These are phyloP conservation scores for Hanseniaspora gamundiae DNA, from an alignment of 1,139 yeast genomes.

Conservation along the genomic window DNA sequence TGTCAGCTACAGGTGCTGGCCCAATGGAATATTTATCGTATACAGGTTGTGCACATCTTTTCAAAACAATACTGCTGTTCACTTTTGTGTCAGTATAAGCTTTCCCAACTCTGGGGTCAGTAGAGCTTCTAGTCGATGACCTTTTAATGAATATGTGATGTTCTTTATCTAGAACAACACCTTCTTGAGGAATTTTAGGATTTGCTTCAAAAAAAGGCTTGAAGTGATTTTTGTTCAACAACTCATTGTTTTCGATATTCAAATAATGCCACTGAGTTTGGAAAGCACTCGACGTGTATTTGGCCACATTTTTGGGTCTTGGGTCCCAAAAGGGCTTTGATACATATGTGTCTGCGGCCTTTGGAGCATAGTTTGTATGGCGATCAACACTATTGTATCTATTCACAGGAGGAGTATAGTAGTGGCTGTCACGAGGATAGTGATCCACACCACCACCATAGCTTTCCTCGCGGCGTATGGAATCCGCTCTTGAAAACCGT, in stretches of 20 bases:
- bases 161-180: not conserved
- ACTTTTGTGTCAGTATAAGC: constrained; percentile 14
- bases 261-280: not conserved
- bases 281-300: not conserved
- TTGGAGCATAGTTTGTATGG: not conserved
- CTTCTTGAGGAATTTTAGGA: not conserved
- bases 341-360: not conserved
- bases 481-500: not conserved
- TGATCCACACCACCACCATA: too few species aligned
- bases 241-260: not conserved
- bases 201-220: not conserved
- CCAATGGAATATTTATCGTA: constrained; percentile 69
- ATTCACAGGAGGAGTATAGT: not conserved
- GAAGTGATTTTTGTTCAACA: not conserved
- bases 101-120: constrained; percentile 31
- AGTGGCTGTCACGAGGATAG: not conserved
- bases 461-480: too few species aligned
- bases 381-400: not conserved
- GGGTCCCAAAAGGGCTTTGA: not conserved
- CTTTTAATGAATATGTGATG: not conserved
- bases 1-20: constrained; percentile 57
- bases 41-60: constrained; percentile 41
- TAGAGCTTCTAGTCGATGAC: constrained; percentile 11
- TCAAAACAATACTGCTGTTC: constrained; percentile 16
- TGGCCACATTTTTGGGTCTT: not conserved